These are phyloP conservation scores for Brassica rapa DNA, from an alignment of 345 rosid species.

Conservation along the genomic window DNA sequence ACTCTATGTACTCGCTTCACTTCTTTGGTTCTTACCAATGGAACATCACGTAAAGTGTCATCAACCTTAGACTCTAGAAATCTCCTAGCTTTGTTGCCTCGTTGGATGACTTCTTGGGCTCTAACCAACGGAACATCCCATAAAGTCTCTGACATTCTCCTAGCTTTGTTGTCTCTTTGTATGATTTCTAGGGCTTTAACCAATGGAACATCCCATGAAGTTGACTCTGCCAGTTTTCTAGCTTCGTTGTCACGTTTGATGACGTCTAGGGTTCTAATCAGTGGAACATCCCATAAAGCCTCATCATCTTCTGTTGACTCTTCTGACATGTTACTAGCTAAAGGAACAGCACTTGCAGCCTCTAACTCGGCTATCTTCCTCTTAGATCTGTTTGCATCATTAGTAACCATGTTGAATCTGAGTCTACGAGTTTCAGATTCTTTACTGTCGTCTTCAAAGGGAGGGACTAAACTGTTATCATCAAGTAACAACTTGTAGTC, in stretches of 20 bases:
- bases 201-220: not conserved
- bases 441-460: slow-evolving; percentile 2
- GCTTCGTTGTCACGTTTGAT: slow-evolving; percentile 8
- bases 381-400: slow-evolving; percentile 3
- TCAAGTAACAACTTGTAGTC: slow-evolving; percentile 12
- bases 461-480: not conserved
- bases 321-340: not conserved
- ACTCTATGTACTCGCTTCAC: not conserved
- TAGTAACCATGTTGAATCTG: not conserved
- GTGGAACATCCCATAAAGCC: not conserved
- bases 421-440: slow-evolving; percentile 27
- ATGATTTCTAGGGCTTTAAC: not conserved
- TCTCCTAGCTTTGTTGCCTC: not conserved
- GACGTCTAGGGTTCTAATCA: not conserved
- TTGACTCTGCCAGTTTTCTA: not conserved
- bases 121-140: not conserved
- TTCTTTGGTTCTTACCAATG: slow-evolving; percentile 1
- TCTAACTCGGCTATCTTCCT: not conserved
- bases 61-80: not conserved
- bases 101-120: not conserved
- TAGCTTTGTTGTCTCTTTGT: slow-evolving; percentile 3
- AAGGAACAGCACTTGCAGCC: not conserved
- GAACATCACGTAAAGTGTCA: slow-evolving; percentile 2
- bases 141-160: not conserved
- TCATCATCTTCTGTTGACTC: not conserved